These are phyloP conservation scores for Penicillium sp. DNA, from an alignment of 2,329 filamentous ascomycete genomes.

Conservation along the genomic window DNA sequence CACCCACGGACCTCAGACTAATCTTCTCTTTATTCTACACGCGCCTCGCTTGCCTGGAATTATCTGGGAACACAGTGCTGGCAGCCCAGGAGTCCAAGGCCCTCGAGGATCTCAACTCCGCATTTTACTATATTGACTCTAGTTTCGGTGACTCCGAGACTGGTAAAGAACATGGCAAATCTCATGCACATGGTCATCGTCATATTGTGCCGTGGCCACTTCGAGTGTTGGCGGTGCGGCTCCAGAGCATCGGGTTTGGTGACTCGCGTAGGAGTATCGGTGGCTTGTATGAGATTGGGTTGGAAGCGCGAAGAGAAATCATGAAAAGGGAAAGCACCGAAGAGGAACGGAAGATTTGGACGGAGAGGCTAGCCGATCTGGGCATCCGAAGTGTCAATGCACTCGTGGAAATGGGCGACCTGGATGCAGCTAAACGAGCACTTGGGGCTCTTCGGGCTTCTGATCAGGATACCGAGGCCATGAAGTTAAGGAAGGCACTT, in stretches of 20 bases:
- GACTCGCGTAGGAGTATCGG: conserved; percentile 84
- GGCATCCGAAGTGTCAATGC: conserved; percentile 64
- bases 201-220: conserved; percentile 86
- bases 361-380: conserved; percentile 69
- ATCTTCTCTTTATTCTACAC: conserved; percentile 81
- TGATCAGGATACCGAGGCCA: conserved; percentile 32
- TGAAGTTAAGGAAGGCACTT: conserved; percentile 56
- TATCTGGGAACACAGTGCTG: conserved; percentile 71
- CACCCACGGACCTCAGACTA: conserved; percentile 57
- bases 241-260: conserved; percentile 83
- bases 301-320: conserved; percentile 70
- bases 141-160: conserved; percentile 22
- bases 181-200: conserved; percentile 64
- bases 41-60: conserved; percentile 76
- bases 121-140: conserved; percentile 52
- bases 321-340: conserved; percentile 54
- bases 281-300: conserved; percentile 83
- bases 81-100: conserved; percentile 67
- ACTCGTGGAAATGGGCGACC: conserved; percentile 71
- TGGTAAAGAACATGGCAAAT: conserved; percentile 61
- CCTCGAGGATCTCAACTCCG: conserved; percentile 62
- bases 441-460: conserved; percentile 59
- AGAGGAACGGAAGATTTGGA: conserved; percentile 68
- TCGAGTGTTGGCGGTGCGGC: conserved; percentile 76
- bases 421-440: conserved; percentile 76